Conservation (phyloP, 306 rosid genomes). For the Hippophae tibetana region DNA sequence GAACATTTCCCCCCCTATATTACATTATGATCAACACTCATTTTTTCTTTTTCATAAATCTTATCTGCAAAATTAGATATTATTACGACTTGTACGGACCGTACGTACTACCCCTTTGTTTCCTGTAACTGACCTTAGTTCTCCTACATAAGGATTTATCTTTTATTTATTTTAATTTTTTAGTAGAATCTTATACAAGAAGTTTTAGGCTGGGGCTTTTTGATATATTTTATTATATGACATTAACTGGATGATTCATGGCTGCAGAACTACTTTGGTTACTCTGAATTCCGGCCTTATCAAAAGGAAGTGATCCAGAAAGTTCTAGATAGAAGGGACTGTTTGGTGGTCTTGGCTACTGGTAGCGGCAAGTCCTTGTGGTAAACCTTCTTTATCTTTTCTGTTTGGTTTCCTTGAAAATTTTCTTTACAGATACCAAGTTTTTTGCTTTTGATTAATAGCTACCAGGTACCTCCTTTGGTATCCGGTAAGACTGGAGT, state of each 20-base stretch:
- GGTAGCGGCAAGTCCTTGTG: slow-evolving; percentile 91
- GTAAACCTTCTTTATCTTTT: slow-evolving; percentile 26
- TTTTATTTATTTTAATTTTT: not conserved
- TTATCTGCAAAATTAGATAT: too few relatives aligned
- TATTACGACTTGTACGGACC: not conserved
- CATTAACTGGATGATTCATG: slow-evolving; percentile 7
- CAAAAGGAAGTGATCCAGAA: slow-evolving; percentile 60
- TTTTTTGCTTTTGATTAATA: slow-evolving; percentile 9
- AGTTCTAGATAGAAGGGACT: slow-evolving; percentile 56
- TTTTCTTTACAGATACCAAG: not conserved
- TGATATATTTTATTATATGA: not conserved
- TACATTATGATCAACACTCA: not conserved
- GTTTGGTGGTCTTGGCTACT: slow-evolving; percentile 85
- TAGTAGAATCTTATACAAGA: not conserved
- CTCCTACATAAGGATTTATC: not conserved
- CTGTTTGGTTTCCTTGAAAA: not conserved
- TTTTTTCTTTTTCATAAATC: too few relatives aligned
- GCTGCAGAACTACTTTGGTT: slow-evolving; percentile 59
- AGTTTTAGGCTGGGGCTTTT: not conserved
- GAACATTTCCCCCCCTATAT: not conserved
- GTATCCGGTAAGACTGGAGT: slow-evolving; percentile 68
- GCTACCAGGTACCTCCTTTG: slow-evolving; percentile 92
- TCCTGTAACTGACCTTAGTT: not conserved
- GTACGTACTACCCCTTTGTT: not conserved
- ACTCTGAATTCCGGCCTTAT: slow-evolving; percentile 55